Conservation (phyloP, 371 early-diverging fungal species). For the Saksenaea vasiformis region DNA sequence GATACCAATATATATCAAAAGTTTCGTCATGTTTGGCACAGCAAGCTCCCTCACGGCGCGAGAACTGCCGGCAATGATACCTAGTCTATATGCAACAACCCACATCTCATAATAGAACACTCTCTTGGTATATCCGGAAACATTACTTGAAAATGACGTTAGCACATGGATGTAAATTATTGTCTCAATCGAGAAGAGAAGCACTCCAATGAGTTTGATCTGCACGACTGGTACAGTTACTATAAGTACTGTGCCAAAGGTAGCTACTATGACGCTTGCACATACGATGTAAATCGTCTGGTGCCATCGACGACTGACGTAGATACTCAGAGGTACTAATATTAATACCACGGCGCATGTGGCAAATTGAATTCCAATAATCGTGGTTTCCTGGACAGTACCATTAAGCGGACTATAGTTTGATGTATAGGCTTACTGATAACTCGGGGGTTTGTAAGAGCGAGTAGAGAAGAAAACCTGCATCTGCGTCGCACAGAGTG, state of each 20-base stretch:
- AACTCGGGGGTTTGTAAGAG: background rate
- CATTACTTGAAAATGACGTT: background rate
- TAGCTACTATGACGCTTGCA: slow-evolving; percentile 10
- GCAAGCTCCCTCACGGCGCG: slow-evolving; percentile 1
- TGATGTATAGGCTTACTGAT: no score
- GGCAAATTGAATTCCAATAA: no score
- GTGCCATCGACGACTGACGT: no score
- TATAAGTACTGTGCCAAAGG: slow-evolving; percentile 21
- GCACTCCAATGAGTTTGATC: slow-evolving; percentile 16
- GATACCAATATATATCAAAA: background rate
- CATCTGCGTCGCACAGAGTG: slow-evolving; percentile 24
- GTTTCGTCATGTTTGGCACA: background rate
- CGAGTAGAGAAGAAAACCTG: slow-evolving; percentile 8
- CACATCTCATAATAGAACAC: slow-evolving; percentile 5
- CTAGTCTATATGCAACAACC: background rate
- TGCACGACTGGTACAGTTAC: slow-evolving; percentile 12
- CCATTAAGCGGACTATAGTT: no score
- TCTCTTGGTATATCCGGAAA: slow-evolving; percentile 1
- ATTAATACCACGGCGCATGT: no score
- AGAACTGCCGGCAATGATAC: background rate
- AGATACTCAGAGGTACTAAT: no score
- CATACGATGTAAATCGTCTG: no score
- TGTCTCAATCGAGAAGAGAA: slow-evolving; percentile 14
- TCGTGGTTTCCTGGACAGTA: no score
- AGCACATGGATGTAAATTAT: slow-evolving; percentile 15